Evolutionary conservation across 768 basidiomycete species (phyloP).

Genomic region (Calocera viscosa): DNA sequence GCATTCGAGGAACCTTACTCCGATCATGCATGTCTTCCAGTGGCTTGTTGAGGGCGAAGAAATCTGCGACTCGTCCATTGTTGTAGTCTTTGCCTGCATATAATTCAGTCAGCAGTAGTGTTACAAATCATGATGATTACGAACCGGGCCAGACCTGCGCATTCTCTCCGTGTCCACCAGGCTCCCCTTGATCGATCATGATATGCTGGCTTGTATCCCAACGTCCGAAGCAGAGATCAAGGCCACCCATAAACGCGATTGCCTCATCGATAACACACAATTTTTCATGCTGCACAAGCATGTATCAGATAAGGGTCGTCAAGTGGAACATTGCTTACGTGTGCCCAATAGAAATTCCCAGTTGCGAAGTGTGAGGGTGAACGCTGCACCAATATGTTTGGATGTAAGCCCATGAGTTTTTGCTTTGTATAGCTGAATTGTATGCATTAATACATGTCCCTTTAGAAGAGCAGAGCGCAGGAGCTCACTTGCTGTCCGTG

Average conservation of each 20-base stretch:
- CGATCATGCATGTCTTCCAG: conserved; percentile 94
- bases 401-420: conserved; percentile 60
- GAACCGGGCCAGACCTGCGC: conserved; percentile 78
- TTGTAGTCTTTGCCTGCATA: conserved; percentile 81
- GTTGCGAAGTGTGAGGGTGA: conserved; percentile 97
- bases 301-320: background rate
- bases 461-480: conserved; percentile 8
- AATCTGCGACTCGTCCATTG: conserved; percentile 79
- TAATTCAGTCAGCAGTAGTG: background rate
- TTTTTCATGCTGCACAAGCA: conserved; percentile 70
- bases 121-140: conserved; percentile 13
- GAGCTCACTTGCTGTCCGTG: conserved; percentile 71
- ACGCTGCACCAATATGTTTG: conserved; percentile 90
- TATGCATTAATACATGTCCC: background rate
- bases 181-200: conserved; percentile 63
- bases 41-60: conserved; percentile 74
- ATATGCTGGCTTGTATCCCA: conserved; percentile 97
- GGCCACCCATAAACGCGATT: conserved; percentile 95
- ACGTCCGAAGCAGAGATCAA: conserved; percentile 89
- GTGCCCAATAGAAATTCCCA: conserved; percentile 97
- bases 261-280: conserved; percentile 93
- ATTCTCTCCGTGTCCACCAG: conserved; percentile 37
- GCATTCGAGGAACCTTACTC: conserved; percentile 80
- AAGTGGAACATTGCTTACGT: conserved; percentile 41
- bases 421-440: conserved; percentile 70